A percentile compares a stretch with the other conserved stretches of the same genome.
Conservation (phyloP, 306 rosid species). For the Oemleria cerasiformis region DNA sequence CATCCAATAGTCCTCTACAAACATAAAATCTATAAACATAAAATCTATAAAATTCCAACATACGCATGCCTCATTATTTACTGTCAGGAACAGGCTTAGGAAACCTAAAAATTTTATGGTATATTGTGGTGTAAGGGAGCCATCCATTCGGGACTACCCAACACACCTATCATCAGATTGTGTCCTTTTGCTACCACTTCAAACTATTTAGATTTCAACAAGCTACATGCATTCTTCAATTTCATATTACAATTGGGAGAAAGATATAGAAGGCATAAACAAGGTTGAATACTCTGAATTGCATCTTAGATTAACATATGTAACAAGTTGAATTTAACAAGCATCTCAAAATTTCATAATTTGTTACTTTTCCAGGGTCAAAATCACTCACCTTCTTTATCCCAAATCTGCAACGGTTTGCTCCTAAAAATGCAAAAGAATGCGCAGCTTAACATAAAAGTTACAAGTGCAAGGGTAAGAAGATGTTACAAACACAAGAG, state of each 20-base stretch:
- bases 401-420: constrained; percentile 99
- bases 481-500: neutral
- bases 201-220: neutral
- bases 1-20: neutral
- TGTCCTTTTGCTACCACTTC: neutral
- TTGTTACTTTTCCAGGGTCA: neutral
- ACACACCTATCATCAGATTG: neutral
- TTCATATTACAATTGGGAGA: neutral
- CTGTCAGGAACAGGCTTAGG: neutral
- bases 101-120: neutral
- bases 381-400: constrained; percentile 74
- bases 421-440: constrained; percentile 50
- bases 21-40: neutral
- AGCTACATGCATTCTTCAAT: neutral
- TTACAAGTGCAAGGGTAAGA: neutral
- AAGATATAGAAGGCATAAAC: neutral
- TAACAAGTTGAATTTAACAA: neutral
- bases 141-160: neutral
- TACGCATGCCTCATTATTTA: neutral
- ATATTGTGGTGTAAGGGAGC: no score
- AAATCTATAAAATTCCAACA: neutral
- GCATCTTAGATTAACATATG: neutral
- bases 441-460: constrained; percentile 17
- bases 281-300: neutral
- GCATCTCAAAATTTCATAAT: neutral